Conservation (phyloP, 2,329 filamentous ascomycete genomes). For the Exserohilum rostratum region DNA sequence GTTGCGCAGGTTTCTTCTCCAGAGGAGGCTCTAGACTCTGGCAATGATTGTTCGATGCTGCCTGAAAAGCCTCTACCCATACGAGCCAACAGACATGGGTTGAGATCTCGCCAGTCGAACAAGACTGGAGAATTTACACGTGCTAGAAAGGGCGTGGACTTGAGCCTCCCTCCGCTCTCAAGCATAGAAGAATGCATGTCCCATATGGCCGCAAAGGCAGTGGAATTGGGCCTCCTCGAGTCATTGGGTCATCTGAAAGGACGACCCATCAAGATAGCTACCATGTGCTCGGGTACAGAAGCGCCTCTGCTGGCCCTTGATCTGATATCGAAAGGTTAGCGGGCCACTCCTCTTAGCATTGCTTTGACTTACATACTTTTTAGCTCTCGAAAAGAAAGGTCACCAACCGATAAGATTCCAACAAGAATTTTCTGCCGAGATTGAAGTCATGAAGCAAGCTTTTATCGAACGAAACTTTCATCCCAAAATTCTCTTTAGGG, state of each 20-base stretch:
- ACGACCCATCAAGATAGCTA: slow-evolving; percentile 63
- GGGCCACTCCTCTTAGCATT: background rate
- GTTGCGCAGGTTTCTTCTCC: background rate
- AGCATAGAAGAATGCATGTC: slow-evolving; percentile 58
- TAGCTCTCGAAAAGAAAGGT: slow-evolving; percentile 23
- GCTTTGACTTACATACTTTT: background rate
- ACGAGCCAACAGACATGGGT: slow-evolving; percentile 4
- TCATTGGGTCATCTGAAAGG: slow-evolving; percentile 45
- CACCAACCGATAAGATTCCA: slow-evolving; percentile 30
- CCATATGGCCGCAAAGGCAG: slow-evolving; percentile 53
- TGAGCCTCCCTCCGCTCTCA: slow-evolving; percentile 53
- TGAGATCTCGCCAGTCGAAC: background rate
- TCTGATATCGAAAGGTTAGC: slow-evolving; percentile 52
- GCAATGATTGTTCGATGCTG: background rate
- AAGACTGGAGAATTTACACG: background rate
- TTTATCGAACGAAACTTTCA: slow-evolving; percentile 57
- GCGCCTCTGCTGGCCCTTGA: slow-evolving; percentile 71
- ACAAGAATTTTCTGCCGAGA: slow-evolving; percentile 56
- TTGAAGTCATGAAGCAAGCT: slow-evolving; percentile 54
- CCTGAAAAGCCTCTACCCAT: background rate
- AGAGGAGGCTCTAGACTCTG: background rate
- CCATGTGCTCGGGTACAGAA: slow-evolving; percentile 81
- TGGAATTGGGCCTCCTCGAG: slow-evolving; percentile 40
- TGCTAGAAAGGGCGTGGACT: slow-evolving; percentile 35
- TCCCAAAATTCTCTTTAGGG: slow-evolving; percentile 51